A percentile compares a stretch with the other conserved stretches of the same genome.
These are phyloP conservation scores for Phytopythium aichiense DNA, from an alignment of 352 stramenopile genomes.

Conservation along the genomic window DNA sequence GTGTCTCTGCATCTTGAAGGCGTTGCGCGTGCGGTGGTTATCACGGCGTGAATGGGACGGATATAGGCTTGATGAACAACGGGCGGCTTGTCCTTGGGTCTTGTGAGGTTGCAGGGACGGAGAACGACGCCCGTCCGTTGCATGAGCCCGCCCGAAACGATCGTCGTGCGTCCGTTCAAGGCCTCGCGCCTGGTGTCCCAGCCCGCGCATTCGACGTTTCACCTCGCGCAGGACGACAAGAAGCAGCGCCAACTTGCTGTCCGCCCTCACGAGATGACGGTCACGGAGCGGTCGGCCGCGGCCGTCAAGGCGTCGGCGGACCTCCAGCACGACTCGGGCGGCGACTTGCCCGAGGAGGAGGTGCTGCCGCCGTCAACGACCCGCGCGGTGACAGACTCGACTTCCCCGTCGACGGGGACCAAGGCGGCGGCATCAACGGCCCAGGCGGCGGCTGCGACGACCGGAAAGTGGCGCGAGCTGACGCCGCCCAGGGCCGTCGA, in stretches of 20 bases:
- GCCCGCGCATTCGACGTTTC: neutral
- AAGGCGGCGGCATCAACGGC: neutral
- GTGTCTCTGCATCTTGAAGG: neutral
- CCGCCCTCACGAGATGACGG: neutral
- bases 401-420: neutral
- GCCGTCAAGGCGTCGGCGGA: neutral
- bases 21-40: neutral
- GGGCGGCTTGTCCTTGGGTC: no score
- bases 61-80: neutral
- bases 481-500: neutral
- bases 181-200: neutral
- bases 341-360: constrained; percentile 1
- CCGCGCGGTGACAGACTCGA: neutral
- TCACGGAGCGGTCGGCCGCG: neutral
- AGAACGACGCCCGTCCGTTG: neutral
- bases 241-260: no score
- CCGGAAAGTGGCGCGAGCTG: neutral
- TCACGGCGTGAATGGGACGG: neutral
- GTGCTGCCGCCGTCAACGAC: constrained; percentile 3
- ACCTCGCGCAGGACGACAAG: neutral
- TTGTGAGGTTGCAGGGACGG: no score
- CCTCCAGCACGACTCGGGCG: neutral
- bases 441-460: neutral
- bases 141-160: neutral
- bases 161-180: neutral